Percentiles rank a stretch among this genome's conserved stretches.
phyloP scores from a whole-genome alignment of 2,329 filamentous ascomycete genomes.

The Pyricularia grisea region DNA sequence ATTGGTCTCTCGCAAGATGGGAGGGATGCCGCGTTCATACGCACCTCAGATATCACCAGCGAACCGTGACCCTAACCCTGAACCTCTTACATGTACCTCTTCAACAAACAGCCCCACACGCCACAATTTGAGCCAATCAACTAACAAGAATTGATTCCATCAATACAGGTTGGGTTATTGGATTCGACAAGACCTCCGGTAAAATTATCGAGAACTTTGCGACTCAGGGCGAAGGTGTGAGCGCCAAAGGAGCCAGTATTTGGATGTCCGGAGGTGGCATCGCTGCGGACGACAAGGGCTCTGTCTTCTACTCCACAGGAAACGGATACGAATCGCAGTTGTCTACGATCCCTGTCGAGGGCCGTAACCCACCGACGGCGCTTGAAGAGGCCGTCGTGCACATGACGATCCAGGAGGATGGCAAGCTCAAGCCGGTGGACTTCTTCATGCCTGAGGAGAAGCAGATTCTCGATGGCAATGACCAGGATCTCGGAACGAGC shows the following conservation, averaged over 20 bases:
- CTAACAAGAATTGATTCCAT: neutral
- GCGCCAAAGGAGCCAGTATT: conserved; percentile 29
- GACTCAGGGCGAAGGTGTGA: conserved; percentile 31
- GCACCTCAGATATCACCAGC: too few species aligned
- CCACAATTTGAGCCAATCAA: too few species aligned
- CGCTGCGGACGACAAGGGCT: conserved; percentile 33
- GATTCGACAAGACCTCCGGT: conserved; percentile 35
- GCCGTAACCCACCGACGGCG: conserved; percentile 31
- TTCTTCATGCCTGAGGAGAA: conserved; percentile 44
- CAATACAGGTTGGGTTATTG: conserved; percentile 30
- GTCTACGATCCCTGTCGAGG: conserved; percentile 29
- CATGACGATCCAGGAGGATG: conserved; percentile 32
- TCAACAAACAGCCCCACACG: too few species aligned
- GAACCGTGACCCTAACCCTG: too few species aligned
- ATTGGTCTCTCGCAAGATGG: too few species aligned
- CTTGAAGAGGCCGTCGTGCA: conserved; percentile 40
- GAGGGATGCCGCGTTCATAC: too few species aligned
- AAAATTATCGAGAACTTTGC: conserved; percentile 31
- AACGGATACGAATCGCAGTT: conserved; percentile 39
- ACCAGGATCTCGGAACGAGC: conserved; percentile 37
- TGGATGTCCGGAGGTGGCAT: conserved; percentile 42
- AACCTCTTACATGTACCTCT: too few species aligned
- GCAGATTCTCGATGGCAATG: conserved; percentile 35
- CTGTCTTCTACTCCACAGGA: conserved; percentile 36
- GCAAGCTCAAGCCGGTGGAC: conserved; percentile 31